Base-by-base conservation (phyloP, 495 filamentous ascomycete genomes). In the Hypoxylon fragiforme region DNA sequence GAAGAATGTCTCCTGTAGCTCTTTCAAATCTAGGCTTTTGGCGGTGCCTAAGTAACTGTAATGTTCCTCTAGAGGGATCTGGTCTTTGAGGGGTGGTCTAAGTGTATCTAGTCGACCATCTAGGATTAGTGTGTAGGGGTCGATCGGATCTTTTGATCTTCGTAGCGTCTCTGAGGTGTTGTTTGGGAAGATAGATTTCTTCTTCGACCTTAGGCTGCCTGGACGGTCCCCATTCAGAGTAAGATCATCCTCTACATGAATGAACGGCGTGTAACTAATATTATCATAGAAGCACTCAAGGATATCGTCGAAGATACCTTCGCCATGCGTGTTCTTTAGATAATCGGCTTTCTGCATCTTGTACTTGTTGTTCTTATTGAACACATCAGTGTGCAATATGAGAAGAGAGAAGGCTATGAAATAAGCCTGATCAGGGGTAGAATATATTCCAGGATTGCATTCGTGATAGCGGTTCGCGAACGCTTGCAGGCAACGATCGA, bases 311-410 rank as follows among this genome's bases (percentile, higher is more conserved):
- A 88, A 86, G 16, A 97, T 87, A 11, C 91, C 91, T 66, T 96
- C 90, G 1, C 87, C 88, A 7, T 84, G 82, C 11, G 91, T 94
- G 67, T 97, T 97, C 70, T 95, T 97, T 44, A 96, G 80, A 68
- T 99, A 99, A 53, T 97, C 94, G 0, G 78, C 77, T 60, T 95
- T 95, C 67, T 96, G 91, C 94, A 99, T 99, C 71, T 97, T 99
- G 63, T 92, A 83, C 73, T 96, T 97, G 70, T 97, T 97, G 76
- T 97, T 97, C 69, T 92, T 96, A 77, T 99, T 99, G 82, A 97
- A 97, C 8, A 95, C 90, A 67, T 99, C 94, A 0, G 94, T 97
- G 62, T 99, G 94, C 13, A 99, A 76, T 56, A 99, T 96, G 32
- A 99, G 75, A 34, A 97, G 85, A 1, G 95, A 97, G 63, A 97